Base-by-base conservation (phyloP, 768 basidiomycete species). In the Albatrellus ellisii region DNA sequence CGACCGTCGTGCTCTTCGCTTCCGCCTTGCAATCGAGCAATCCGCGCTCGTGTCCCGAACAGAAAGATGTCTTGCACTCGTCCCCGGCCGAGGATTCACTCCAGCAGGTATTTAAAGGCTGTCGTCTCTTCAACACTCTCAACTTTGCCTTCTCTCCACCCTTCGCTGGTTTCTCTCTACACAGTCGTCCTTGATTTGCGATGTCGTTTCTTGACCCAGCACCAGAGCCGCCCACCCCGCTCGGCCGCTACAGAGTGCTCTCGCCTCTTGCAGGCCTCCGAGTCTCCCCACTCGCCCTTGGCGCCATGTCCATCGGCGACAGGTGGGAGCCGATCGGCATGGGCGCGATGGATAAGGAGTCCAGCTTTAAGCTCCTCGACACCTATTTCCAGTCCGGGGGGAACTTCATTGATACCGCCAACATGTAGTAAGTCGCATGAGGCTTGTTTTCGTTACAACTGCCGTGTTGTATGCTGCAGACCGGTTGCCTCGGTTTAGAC, bases 271-370 rank as follows among this genome's bases (percentile, higher is more conserved):
- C 53, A 14, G 54, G 56, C 15, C 33, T 54, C 17, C 45, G 49
- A 9, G 56, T 57, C 3, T 58, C 56, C 4, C 56, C 56, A 1
- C 46, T 58, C 1, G 41, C 41, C 24, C 54, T 58, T 12, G 56
- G 56, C 6, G 55, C 47, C 7, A 48, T 47, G 45, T 43, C 36
- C 26, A 46, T 53, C 36, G 52, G 52, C 26, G 46, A 50, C 34
- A 18, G 34, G 6, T 52, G 51, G 49, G 31, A 28, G 4, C 24
- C 29, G 14, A n/a, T 7, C 3, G 35, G 62, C 17, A 48, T 62
- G 61, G 70, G 72, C n/a, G 41, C 51, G 4, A 62, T 64, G 57
- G 41, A 46, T 49, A 60, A 62, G 53, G 56, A 62, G 41, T 35
- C 44, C 22, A 47, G 56, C 12, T 63, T 64, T 50, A 52, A 62